phyloP scores from a whole-genome alignment of 2,329 filamentous ascomycete genomes.

The Fusarium nygamai region DNA sequence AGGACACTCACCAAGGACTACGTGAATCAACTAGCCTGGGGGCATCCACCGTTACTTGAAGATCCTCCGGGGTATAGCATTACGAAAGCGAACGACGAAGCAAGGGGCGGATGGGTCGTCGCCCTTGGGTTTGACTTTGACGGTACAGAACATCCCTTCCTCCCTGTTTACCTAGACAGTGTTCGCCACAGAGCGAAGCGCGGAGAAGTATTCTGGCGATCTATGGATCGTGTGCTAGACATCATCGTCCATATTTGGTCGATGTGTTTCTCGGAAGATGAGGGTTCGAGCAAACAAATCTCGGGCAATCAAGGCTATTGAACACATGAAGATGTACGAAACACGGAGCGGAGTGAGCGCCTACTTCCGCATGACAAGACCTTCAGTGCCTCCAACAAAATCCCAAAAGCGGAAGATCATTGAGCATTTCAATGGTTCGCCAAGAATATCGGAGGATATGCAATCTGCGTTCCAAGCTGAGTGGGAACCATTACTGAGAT shows the following conservation, averaged over 20 bases:
- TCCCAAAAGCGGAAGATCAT: background rate
- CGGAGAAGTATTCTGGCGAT: background rate
- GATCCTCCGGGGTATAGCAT: background rate
- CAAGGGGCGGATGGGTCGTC: background rate
- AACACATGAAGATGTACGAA: background rate
- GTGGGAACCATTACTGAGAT: background rate
- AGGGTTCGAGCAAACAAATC: no score
- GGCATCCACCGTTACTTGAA: background rate
- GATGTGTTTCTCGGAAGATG: no score
- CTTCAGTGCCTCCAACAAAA: rapidly evolving
- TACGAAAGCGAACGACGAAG: background rate
- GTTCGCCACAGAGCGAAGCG: rapidly evolving
- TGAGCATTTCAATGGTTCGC: background rate
- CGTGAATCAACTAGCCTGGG: background rate
- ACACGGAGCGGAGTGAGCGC: background rate
- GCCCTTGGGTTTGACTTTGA: background rate
- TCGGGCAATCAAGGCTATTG: background rate
- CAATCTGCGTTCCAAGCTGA: background rate
- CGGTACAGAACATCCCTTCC: no score
- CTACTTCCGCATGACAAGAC: rapidly evolving
- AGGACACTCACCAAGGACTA: background rate
- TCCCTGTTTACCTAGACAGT: background rate
- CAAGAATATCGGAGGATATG: background rate
- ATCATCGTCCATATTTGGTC: background rate
- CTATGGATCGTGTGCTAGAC: background rate